Base-by-base conservation (phyloP, 208 protist species). In the Trypanosoma congolense region DNA sequence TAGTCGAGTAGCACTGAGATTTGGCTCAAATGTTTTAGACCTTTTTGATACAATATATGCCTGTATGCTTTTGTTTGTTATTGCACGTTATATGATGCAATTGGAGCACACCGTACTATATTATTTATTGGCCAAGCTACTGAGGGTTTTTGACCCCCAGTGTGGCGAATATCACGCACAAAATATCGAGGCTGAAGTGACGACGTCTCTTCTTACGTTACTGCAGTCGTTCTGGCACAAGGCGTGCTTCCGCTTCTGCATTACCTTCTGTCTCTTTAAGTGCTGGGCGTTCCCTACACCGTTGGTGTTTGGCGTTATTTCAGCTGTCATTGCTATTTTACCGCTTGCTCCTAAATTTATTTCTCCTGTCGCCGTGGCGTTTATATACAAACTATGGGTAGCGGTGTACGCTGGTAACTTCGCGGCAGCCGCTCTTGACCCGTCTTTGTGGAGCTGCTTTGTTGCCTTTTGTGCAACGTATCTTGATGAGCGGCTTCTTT, bases 91-190 rank as follows among this genome's bases (percentile, higher is more conserved):
- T 55, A 65, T 91, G 42, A 58, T 71, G n/a, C 59, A 62, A n/a
- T 70, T 83, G 35, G 75, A 87, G 12, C 66, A 85, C 70, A 85
- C 79, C 5, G 63, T 91, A 38, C 65, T 87, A 19, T 91, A 87
- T 66, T 87, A 91, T 52, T 56, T 61, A n/a, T 33, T 82, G 9
- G 70, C 53, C 12, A 87, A 87, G 62, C 36, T 86, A 57, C 61
- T 87, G 14, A 54, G 43, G 8, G 65, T 78, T 16, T 35, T 85
- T 51, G 58, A 86, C 55, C 71, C 73, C 3, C 56, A 65, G 25
- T 25, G 56, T n/a, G 80, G 72, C 26, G 77, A 83, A 53, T 16
- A 42, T 21, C 80, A 83, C 44, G 75, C 80, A 4, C 71, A 70
- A n/a, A 56, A 41, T 42, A 79, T 87, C 46, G 83, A 91, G 67